phyloP scores from a whole-genome alignment of 345 rosid species.

The Erucastrum elatum region DNA sequence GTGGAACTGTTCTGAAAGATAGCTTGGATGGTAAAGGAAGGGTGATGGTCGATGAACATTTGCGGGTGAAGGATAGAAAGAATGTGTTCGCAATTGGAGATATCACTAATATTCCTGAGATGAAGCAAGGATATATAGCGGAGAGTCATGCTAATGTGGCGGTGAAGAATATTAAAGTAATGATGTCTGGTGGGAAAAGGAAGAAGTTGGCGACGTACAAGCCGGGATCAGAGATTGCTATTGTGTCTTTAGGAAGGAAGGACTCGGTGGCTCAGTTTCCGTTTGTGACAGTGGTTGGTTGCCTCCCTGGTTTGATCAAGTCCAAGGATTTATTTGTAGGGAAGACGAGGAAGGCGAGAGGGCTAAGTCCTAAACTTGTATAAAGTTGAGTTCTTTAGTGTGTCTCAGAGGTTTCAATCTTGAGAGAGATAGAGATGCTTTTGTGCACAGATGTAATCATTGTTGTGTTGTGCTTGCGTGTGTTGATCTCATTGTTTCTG shows the following conservation, averaged over 20 bases:
- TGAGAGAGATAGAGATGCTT: conserved; percentile 10
- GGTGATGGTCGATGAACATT: conserved; percentile 68
- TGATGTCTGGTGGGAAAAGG: conserved; percentile 55
- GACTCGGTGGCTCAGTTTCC: conserved; percentile 79
- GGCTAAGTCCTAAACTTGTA: conserved; percentile 40
- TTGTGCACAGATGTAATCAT: conserved; percentile 6
- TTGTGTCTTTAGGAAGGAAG: conserved; percentile 77
- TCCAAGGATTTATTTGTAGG: conserved; percentile 75
- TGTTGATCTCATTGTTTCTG: background rate
- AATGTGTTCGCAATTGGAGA: conserved; percentile 80
- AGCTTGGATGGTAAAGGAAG: conserved; percentile 63
- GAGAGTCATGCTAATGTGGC: conserved; percentile 65
- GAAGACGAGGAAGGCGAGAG: conserved; percentile 65
- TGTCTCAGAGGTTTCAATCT: conserved; percentile 8
- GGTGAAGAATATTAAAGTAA: conserved; percentile 65
- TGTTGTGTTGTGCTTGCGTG: background rate
- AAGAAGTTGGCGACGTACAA: conserved; percentile 55
- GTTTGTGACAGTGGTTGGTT: conserved; percentile 56
- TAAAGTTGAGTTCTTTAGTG: conserved; percentile 17
- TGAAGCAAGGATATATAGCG: conserved; percentile 78
- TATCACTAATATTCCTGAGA: conserved; percentile 67
- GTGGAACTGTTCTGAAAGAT: conserved; percentile 52
- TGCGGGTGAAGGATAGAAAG: conserved; percentile 54
- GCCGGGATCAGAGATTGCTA: conserved; percentile 48
- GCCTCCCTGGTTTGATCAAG: conserved; percentile 74